Evolutionary conservation across 2,329 filamentous ascomycete species (phyloP).

Genomic region (Aspergillus tanneri): DNA sequence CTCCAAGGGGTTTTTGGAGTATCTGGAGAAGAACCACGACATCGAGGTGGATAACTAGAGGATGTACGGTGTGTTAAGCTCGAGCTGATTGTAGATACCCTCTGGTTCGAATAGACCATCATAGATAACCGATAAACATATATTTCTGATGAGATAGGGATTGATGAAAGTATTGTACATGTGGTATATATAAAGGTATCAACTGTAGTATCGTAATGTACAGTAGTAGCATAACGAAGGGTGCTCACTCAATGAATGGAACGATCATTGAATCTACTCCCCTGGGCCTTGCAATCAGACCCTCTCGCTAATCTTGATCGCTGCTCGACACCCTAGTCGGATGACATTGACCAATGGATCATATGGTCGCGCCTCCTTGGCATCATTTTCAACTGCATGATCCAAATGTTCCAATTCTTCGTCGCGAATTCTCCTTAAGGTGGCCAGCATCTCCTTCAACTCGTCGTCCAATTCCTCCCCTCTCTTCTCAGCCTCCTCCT

Average conservation of each 20-base stretch:
- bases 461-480: conserved; percentile 82
- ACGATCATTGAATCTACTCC: neutral
- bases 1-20: conserved; percentile 70
- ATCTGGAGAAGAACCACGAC: conserved; percentile 45
- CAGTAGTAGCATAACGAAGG: neutral
- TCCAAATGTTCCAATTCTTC: conserved; percentile 97
- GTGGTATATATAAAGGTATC: neutral
- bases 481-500: conserved; percentile 68
- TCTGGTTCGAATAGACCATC: conserved; percentile 11
- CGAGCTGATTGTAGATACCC: conserved; percentile 22
- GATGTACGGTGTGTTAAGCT: neutral
- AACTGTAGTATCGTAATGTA: conserved; percentile 8
- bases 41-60: conserved; percentile 8
- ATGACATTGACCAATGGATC: conserved; percentile 86
- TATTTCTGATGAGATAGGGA: neutral
- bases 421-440: conserved; percentile 80
- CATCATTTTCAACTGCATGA: conserved; percentile 89
- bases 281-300: conserved; percentile 31
- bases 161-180: conserved; percentile 14
- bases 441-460: conserved; percentile 67
- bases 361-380: conserved; percentile 84
- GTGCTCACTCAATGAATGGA: neutral
- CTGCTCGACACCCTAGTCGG: conserved; percentile 81
- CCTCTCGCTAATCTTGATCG: conserved; percentile 77
- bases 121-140: conserved; percentile 1